Conservation (phyloP, 169 alveolate genomes). For the Perkinsus marinus region DNA sequence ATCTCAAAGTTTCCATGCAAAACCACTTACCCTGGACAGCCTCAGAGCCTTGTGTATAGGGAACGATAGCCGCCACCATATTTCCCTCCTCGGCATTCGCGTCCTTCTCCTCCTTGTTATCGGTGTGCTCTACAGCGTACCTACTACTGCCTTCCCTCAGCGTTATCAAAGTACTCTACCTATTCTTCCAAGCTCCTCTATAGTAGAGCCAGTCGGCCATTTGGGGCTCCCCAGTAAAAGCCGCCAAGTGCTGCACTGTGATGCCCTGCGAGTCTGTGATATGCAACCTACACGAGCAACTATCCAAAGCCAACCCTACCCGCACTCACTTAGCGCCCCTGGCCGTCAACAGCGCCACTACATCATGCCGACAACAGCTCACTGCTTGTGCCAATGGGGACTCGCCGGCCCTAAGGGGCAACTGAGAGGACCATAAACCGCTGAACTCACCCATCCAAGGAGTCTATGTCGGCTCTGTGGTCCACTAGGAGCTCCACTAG, state of each 20-base stretch:
- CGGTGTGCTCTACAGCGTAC: neutral
- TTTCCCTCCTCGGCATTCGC: no score
- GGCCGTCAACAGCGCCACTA: neutral
- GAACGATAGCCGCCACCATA: no score
- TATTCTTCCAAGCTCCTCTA: conserved; percentile 18
- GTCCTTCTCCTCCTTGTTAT: no score
- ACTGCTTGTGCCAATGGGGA: conserved; percentile 21
- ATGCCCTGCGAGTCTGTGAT: conserved; percentile 5
- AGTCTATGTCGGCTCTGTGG: conserved; percentile 11
- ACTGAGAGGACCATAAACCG: neutral
- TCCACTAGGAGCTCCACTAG: conserved; percentile 15
- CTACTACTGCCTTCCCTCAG: neutral
- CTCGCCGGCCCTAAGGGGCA: conserved; percentile 17
- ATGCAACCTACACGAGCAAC: neutral
- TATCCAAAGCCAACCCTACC: neutral
- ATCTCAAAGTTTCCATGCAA: no score
- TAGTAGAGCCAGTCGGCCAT: conserved; percentile 14
- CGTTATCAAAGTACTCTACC: neutral
- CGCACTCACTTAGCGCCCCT: neutral
- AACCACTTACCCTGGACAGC: no score
- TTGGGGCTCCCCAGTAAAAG: conserved; percentile 12
- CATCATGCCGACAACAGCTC: conserved; percentile 9
- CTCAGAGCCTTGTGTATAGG: no score
- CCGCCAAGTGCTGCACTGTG: conserved; percentile 24
- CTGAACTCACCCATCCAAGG: conserved; percentile 9